Evolutionary conservation across 805 yeast genomes (phyloP), one percentile per base, ranked within the genome.

Genomic region (Suhomyces canberraensis): DNA sequence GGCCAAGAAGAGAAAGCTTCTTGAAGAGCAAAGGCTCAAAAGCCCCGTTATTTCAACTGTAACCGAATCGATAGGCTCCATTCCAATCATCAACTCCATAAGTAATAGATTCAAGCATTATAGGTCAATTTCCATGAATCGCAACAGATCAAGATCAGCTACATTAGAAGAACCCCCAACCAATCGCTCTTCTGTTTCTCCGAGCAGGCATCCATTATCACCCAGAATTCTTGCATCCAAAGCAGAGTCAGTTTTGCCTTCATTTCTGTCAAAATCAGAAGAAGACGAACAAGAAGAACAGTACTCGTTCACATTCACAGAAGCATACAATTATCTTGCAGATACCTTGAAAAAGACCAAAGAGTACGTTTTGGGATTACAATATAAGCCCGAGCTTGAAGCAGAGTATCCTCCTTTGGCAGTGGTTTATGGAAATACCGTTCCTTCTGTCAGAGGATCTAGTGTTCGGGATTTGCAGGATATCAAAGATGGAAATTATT

Each of bases 361-460:
- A 44, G 56, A 65, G 42, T 90, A 76, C 46, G 45, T 79, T 14
- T 61, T 71, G 15, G 77, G 79, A 17, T 64, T 89, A 18, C 73
- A 74, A 19, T 80, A 68, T 46, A 71, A 75, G 20, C 69, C 73
- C 5, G 61, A 59, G 2, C 69, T 77, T 29, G 61, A 52, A 25
- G 47, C 48, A 14, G 50, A 65, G 35, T 86, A 87, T 51, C 97
- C 97, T 3, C 96, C 96, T 0, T 52, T 90, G 60, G 91, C 85
- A 0, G 72, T 83, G 2, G 84, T 90, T 0, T 87, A 84, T 54
- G 95, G 96, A 8, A 78, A 85, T 52, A 69, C 73, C 6, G 83
- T 87, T 1, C 96, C 97, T 0, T 84, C 95, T 0, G 90, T 87
- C 3, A 72, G 93, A 35, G 95, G 91, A 6, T 82, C 87, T 3